phyloP scores from a whole-genome alignment of 2,329 filamentous ascomycete species.

The Exophiala phaeomuriformis region DNA sequence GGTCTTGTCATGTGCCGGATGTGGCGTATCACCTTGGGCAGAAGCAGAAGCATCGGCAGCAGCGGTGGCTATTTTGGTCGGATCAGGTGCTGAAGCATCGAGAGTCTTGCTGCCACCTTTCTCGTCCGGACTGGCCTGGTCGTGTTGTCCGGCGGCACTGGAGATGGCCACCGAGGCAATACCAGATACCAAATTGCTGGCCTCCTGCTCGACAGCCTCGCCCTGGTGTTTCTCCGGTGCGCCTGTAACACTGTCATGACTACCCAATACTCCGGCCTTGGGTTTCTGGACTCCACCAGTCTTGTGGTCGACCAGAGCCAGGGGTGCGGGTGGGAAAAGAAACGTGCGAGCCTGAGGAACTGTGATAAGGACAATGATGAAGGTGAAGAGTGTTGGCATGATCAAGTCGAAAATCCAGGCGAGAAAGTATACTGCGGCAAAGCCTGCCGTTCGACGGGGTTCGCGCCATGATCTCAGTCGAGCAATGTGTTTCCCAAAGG shows the following conservation, averaged over 20 bases:
- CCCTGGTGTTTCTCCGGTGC: slow-evolving; percentile 77
- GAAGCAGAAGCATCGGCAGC: slow-evolving; percentile 50
- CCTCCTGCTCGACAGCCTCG: slow-evolving; percentile 76
- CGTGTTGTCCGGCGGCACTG: slow-evolving; percentile 69
- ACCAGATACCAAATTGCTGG: slow-evolving; percentile 69
- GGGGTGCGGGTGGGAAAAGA: slow-evolving; percentile 70
- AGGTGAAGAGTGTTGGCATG: slow-evolving; percentile 52
- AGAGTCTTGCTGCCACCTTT: slow-evolving; percentile 33
- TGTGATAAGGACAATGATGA: slow-evolving; percentile 58
- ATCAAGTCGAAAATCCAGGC: slow-evolving; percentile 71
- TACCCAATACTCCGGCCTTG: slow-evolving; percentile 65
- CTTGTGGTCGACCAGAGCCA: slow-evolving; percentile 61
- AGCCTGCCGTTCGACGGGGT: slow-evolving; percentile 57
- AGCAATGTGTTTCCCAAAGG: slow-evolving; percentile 64
- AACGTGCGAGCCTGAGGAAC: slow-evolving; percentile 55
- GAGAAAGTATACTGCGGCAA: slow-evolving; percentile 53
- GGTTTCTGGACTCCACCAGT: slow-evolving; percentile 73
- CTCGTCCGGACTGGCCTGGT: slow-evolving; percentile 54
- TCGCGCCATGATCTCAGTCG: slow-evolving; percentile 75
- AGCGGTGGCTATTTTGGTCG: slow-evolving; percentile 48
- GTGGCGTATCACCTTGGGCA: slow-evolving; percentile 45
- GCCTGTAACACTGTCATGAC: slow-evolving; percentile 68
- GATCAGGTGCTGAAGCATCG: slow-evolving; percentile 54
- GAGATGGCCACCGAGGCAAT: slow-evolving; percentile 66
- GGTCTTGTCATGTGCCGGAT: slow-evolving; percentile 60